Evolutionary conservation across 495 filamentous ascomycete genomes (phyloP).

Genomic region (Neohortaea acidophila): DNA sequence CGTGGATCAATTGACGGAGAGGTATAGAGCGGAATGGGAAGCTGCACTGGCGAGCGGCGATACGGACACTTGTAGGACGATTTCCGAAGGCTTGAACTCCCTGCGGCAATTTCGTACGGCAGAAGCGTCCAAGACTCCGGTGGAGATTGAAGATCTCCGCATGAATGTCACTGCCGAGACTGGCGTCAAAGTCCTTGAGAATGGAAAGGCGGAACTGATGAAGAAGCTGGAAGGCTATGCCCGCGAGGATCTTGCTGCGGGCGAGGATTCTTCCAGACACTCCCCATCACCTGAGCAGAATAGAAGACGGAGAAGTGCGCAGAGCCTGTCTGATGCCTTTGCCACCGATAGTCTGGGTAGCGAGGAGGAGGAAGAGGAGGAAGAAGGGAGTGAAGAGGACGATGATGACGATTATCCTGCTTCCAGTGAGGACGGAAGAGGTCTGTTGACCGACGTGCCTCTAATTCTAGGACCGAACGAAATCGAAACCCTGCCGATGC

Average conservation of each 20-base stretch:
- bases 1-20: conserved; percentile 8
- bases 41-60: conserved; percentile 3
- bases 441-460: conserved; percentile 82
- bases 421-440: conserved; percentile 57
- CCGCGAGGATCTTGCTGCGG: not conserved
- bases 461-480: conserved; percentile 82
- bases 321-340: conserved; percentile 11
- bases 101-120: too few species aligned
- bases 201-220: conserved; percentile 28
- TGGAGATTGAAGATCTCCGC: conserved; percentile 20
- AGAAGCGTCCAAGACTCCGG: conserved; percentile 2
- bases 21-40: conserved; percentile 2
- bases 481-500: conserved; percentile 90
- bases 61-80: too few species aligned
- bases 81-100: too few species aligned
- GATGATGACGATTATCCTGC: conserved; percentile 69
- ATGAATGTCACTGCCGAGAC: conserved; percentile 24
- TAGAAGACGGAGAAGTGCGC: not conserved
- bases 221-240: conserved; percentile 23
- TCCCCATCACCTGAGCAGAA: not conserved
- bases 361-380: conserved; percentile 47
- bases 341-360: conserved; percentile 38
- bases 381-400: conserved; percentile 55
- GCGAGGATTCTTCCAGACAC: not conserved
- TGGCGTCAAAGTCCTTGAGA: conserved; percentile 24